Base-by-base conservation (phyloP, 441 rosid genomes). In the Corymbia calophylla region DNA sequence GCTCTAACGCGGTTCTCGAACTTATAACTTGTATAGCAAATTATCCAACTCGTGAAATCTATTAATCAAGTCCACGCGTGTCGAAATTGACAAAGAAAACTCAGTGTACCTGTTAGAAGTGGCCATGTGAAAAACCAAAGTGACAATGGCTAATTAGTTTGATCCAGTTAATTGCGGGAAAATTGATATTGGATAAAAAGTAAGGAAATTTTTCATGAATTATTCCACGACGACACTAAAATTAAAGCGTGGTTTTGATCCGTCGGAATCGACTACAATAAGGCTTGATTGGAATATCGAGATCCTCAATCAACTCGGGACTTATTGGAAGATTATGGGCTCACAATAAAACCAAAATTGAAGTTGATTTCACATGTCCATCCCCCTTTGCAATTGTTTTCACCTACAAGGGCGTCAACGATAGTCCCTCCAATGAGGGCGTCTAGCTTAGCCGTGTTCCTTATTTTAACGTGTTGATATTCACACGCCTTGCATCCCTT, bases 221-320 rank as follows among this genome's bases (percentile, higher is more conserved):
- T 29, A 73, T 44, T 73, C 49, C 82, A 1, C 0, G 3, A 6
- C 9, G 17, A 35, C 9, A 12, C 16, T 73, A 9, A 27, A 73
- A 19, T 21, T 5, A 70, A 70, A 70, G 48, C 27, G 35, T 21
- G 16, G 48, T 70, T 70, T 70, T 10, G 48, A 1, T 70, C 14
- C 27, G 23, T 39, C 15, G 0, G 7, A 35, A 35, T 35, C 2
- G 7, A 35, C 12, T 2, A 6, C 1, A 2, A 2, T 35, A 35
- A 73, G 48, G 21, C 48, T 73, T 35, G 49, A 73, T 35, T 21
- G 29, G 11, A 73, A 73, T 19, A 73, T 35, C 4, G 6, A 39
- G 44, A 5, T 39, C 44, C 44, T 39, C 44, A 39, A 39, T 39
- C 44, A 39, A 39, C 44, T 39, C 6, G 44, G 39, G 6, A 39